Conservation (phyloP, 2,329 filamentous ascomycete species). For the Arthrobotrys pseudoclavata region DNA sequence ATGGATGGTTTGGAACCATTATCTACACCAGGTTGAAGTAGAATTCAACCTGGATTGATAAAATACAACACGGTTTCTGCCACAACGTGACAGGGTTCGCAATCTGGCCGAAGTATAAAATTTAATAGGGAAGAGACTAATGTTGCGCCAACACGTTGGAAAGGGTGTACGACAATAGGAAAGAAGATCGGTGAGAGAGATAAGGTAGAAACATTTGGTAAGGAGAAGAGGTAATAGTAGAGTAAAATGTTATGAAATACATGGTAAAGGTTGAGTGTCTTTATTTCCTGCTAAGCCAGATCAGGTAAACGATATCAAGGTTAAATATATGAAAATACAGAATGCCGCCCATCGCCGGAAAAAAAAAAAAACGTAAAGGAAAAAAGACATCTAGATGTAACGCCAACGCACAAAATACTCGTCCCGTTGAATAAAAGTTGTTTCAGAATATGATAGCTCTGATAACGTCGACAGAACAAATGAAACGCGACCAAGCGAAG, state of each 20-base stretch:
- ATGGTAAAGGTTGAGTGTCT: constrained; percentile 30
- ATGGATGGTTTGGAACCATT: constrained; percentile 7
- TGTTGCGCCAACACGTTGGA: constrained; percentile 22
- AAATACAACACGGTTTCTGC: constrained; percentile 59
- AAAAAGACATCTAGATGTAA: constrained; percentile 54
- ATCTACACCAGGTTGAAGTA: constrained; percentile 22
- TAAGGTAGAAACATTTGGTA: constrained; percentile 30
- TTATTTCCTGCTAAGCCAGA: constrained; percentile 22
- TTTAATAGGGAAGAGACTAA: constrained; percentile 10
- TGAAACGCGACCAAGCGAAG: constrained; percentile 45
- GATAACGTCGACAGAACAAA: constrained; percentile 59
- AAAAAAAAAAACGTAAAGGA: constrained; percentile 9
- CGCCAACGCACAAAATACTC: constrained; percentile 50
- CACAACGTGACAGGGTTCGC: constrained; percentile 42
- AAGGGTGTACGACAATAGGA: constrained; percentile 26
- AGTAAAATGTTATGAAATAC: constrained; percentile 39
- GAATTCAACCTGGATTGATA: constrained; percentile 38
- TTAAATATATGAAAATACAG: constrained; percentile 36
- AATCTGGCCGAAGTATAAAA: constrained; percentile 45
- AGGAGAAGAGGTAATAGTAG: constrained; percentile 11
- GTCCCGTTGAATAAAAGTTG: constrained; percentile 39
- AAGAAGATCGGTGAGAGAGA: neutral
- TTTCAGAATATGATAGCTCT: constrained; percentile 41
- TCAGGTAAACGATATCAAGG: constrained; percentile 16
- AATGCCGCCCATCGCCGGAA: constrained; percentile 40